Evolutionary conservation across 2,329 filamentous ascomycete species (phyloP).

Genomic region (Venturiaceae sp.): DNA sequence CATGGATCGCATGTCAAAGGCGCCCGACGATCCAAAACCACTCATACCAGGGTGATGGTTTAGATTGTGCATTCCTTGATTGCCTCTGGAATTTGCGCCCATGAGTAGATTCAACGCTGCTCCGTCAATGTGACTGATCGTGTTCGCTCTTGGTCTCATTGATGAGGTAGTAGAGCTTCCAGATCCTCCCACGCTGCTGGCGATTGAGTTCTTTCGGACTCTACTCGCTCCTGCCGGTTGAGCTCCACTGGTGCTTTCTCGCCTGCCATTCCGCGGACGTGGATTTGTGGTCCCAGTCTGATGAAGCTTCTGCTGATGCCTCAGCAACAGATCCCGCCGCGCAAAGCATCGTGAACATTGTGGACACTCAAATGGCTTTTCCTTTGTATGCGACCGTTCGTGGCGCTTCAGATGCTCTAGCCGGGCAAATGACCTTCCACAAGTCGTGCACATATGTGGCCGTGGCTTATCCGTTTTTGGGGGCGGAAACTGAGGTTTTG

Average conservation of each 20-base stretch:
- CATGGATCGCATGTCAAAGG: slow-evolving; percentile 63
- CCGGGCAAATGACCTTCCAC: slow-evolving; percentile 83
- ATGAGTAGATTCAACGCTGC: slow-evolving; percentile 61
- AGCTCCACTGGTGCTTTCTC: slow-evolving; percentile 75
- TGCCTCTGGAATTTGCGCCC: slow-evolving; percentile 43
- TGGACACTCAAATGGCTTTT: slow-evolving; percentile 96
- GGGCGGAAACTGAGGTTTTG: slow-evolving; percentile 50
- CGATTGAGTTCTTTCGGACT: slow-evolving; percentile 88
- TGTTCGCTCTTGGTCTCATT: slow-evolving; percentile 88
- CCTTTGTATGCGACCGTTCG: slow-evolving; percentile 95
- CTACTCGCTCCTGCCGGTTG: slow-evolving; percentile 57
- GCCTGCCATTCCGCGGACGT: slow-evolving; percentile 60
- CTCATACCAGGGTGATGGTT: slow-evolving; percentile 65
- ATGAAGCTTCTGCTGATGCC: slow-evolving; percentile 97
- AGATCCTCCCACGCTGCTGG: slow-evolving; percentile 42
- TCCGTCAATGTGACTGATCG: slow-evolving; percentile 86
- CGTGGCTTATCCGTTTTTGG: slow-evolving; percentile 96
- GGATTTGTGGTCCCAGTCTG: slow-evolving; percentile 83
- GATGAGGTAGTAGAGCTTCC: slow-evolving; percentile 38
- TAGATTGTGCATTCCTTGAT: slow-evolving; percentile 44
- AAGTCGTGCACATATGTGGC: slow-evolving; percentile 88
- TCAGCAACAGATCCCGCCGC: slow-evolving; percentile 77
- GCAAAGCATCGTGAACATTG: slow-evolving; percentile 94
- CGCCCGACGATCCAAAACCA: slow-evolving; percentile 47
- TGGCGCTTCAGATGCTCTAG: slow-evolving; percentile 96